A percentile compares a stretch with the other conserved stretches of the same genome.
phyloP scores from a whole-genome alignment of 75 land plant species.

The Larix kaempferi region DNA sequence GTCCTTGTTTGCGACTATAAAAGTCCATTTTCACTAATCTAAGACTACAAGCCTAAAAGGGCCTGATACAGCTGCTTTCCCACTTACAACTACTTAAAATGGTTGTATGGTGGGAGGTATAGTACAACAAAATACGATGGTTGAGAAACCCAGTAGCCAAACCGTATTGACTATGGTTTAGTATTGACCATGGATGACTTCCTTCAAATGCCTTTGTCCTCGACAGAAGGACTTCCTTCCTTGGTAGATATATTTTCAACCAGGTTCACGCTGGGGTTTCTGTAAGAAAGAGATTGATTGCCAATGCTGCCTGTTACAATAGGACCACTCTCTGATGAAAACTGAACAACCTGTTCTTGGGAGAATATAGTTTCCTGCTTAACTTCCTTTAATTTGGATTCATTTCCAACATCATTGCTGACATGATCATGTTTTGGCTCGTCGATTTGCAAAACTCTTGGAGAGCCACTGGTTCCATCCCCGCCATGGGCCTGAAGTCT shows the following conservation, averaged over 20 bases:
- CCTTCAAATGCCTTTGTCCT: background rate
- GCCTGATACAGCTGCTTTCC: background rate
- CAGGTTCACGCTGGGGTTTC: background rate
- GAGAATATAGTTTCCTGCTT: background rate
- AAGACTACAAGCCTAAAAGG: background rate
- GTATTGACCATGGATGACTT: background rate
- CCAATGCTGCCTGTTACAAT: background rate
- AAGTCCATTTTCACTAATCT: background rate
- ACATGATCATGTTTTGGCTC: background rate
- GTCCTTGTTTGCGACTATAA: constrained; percentile 3
- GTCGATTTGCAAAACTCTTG: background rate
- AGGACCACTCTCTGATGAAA: background rate
- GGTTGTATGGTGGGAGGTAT: background rate
- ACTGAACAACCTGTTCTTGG: background rate
- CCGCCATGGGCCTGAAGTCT: background rate
- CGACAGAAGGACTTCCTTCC: background rate
- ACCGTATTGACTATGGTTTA: background rate
- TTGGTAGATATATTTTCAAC: background rate
- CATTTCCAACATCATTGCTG: background rate
- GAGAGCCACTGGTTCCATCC: background rate
- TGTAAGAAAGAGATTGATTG: background rate
- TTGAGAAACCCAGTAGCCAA: no score
- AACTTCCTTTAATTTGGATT: background rate
- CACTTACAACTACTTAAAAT: no score
- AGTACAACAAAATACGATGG: background rate